Percentiles rank a stretch among this genome's conserved stretches.
Conservation (phyloP, 31 red algal genomes). For the Endocladia muricata region DNA sequence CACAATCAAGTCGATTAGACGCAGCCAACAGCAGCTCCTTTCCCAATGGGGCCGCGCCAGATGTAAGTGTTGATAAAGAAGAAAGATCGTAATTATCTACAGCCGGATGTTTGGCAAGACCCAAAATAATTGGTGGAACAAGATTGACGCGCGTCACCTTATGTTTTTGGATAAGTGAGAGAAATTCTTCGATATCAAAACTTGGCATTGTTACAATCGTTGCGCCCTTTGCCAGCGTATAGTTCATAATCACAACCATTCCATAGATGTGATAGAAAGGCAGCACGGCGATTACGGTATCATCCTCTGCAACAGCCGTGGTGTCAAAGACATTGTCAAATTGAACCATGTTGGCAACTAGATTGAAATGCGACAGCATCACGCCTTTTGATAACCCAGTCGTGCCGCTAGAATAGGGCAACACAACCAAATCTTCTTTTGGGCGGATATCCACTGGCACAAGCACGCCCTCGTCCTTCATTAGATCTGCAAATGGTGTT, state of each 20-base stretch:
- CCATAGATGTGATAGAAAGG: conserved; percentile 61
- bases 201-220: conserved; percentile 36
- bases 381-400: conserved; percentile 31
- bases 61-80: no score
- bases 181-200: conserved; percentile 28
- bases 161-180: conserved; percentile 31
- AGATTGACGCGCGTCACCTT: no score
- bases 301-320: neutral
- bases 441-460: neutral
- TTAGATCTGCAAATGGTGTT: neutral
- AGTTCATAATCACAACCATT: conserved; percentile 11
- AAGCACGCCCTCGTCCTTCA: neutral
- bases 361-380: conserved; percentile 28
- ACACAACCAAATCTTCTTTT: conserved; percentile 6
- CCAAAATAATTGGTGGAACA: no score
- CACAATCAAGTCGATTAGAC: conserved; percentile 18
- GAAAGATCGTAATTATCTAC: no score
- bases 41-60: no score
- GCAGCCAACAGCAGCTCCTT: no score
- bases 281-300: conserved; percentile 34
- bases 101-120: no score
- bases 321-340: neutral
- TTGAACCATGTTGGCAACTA: conserved; percentile 31
- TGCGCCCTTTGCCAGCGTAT: neutral
- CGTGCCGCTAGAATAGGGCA: conserved; percentile 37